These are phyloP conservation scores for Turritis glabra DNA, from an alignment of 345 rosid species.

Conservation along the genomic window DNA sequence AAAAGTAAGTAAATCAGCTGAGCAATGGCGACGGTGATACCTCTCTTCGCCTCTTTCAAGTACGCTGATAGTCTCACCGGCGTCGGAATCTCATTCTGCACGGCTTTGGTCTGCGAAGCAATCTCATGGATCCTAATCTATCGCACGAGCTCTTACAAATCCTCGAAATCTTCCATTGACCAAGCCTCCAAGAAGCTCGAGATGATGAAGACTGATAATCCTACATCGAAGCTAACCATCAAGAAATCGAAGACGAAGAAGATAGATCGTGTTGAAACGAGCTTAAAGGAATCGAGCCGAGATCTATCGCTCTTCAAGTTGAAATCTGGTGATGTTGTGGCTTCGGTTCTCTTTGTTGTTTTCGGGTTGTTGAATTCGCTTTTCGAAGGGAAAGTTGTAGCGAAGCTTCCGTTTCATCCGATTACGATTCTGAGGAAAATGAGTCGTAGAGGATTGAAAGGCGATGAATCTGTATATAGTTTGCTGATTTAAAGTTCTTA, in stretches of 20 bases:
- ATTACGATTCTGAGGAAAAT: slow-evolving; percentile 80
- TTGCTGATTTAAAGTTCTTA: too few species aligned
- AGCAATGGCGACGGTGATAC: slow-evolving; percentile 47
- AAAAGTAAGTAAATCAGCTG: too few species aligned
- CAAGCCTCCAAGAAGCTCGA: slow-evolving; percentile 95
- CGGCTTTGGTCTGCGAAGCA: slow-evolving; percentile 89
- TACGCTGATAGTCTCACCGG: slow-evolving; percentile 86
- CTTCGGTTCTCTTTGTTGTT: slow-evolving; percentile 83
- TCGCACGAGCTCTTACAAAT: slow-evolving; percentile 90
- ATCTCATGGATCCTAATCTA: slow-evolving; percentile 95
- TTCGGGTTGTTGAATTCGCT: slow-evolving; percentile 87
- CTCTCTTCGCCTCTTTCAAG: slow-evolving; percentile 53
- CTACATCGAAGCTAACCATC: slow-evolving; percentile 44
- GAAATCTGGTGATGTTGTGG: slow-evolving; percentile 98
- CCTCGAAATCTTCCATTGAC: slow-evolving; percentile 90
- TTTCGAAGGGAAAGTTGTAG: slow-evolving; percentile 91
- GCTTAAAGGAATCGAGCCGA: slow-evolving; percentile 89
- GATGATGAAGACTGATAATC: slow-evolving; percentile 75
- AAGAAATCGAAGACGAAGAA: slow-evolving; percentile 93
- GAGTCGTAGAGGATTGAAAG: slow-evolving; percentile 88
- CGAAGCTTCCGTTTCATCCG: slow-evolving; percentile 91
- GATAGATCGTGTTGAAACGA: slow-evolving; percentile 91
- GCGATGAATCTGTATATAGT: too few species aligned
- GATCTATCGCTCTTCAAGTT: slow-evolving; percentile 97
- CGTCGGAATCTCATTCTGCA: slow-evolving; percentile 87